phyloP scores from a whole-genome alignment of 2,329 filamentous ascomycete genomes.

The Daldinia sp. region DNA sequence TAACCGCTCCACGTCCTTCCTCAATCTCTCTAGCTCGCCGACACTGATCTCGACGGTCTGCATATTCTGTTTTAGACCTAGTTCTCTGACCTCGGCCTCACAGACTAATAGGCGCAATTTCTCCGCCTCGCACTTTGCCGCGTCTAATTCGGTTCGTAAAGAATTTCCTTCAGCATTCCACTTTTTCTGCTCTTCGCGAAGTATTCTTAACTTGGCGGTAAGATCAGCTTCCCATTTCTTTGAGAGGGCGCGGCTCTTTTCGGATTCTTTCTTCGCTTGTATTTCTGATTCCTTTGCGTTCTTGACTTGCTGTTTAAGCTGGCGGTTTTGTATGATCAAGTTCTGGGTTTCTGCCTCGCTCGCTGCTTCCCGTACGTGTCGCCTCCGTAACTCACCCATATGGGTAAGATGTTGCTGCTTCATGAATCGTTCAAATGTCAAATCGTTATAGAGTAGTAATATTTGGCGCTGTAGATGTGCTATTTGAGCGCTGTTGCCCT shows the following conservation, averaged over 20 bases:
- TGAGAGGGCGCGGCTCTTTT: slow-evolving; percentile 74
- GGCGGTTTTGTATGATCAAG: slow-evolving; percentile 77
- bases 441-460: slow-evolving; percentile 78
- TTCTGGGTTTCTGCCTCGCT: slow-evolving; percentile 85
- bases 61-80: slow-evolving; percentile 69
- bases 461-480: slow-evolving; percentile 75
- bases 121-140: slow-evolving; percentile 66
- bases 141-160: slow-evolving; percentile 66
- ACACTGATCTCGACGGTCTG: slow-evolving; percentile 68
- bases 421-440: slow-evolving; percentile 84
- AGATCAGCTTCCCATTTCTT: slow-evolving; percentile 82
- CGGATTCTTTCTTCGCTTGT: slow-evolving; percentile 75
- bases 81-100: slow-evolving; percentile 73
- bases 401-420: slow-evolving; percentile 85
- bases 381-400: slow-evolving; percentile 78
- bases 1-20: slow-evolving; percentile 66
- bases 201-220: slow-evolving; percentile 68
- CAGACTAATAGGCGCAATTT: slow-evolving; percentile 72
- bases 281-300: slow-evolving; percentile 76
- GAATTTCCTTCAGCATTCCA: slow-evolving; percentile 66
- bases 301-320: slow-evolving; percentile 74
- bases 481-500: slow-evolving; percentile 39
- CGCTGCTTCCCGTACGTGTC: slow-evolving; percentile 78
- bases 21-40: slow-evolving; percentile 67
- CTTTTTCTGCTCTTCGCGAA: slow-evolving; percentile 75